Percentiles rank a stretch among this genome's conserved stretches.
These are phyloP conservation scores for Candida andamanensis DNA, from an alignment of 805 yeast genomes.

Conservation along the genomic window DNA sequence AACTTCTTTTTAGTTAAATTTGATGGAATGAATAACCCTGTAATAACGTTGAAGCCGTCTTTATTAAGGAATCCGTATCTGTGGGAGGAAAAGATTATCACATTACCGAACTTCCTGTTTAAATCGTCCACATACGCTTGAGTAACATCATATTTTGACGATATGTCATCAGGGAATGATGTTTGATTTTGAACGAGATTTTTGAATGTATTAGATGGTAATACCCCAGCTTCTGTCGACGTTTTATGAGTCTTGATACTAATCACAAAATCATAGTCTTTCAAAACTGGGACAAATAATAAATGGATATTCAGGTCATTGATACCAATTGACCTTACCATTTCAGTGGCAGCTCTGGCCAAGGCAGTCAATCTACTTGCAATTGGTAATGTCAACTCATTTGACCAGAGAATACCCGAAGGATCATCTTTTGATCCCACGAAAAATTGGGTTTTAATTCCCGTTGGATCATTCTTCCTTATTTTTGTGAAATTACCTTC, in stretches of 20 bases:
- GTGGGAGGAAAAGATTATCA: slow-evolving; percentile 64
- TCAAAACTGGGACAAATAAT: slow-evolving; percentile 74
- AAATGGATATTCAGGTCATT: slow-evolving; percentile 38
- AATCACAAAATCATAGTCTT: slow-evolving; percentile 80
- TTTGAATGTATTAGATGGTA: slow-evolving; percentile 52
- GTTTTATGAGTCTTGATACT: slow-evolving; percentile 45
- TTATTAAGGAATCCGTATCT: slow-evolving; percentile 49
- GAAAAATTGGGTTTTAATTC: slow-evolving; percentile 72
- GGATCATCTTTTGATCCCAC: slow-evolving; percentile 80
- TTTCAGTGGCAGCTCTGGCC: slow-evolving; percentile 64
- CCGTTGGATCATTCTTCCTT: slow-evolving; percentile 76
- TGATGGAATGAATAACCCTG: slow-evolving; percentile 78
- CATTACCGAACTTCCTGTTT: slow-evolving; percentile 57
- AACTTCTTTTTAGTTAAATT: slow-evolving; percentile 59
- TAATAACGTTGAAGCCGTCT: slow-evolving; percentile 57
- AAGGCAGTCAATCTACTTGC: slow-evolving; percentile 86
- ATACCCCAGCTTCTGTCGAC: slow-evolving; percentile 49
- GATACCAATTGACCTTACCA: slow-evolving; percentile 45
- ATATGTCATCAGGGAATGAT: slow-evolving; percentile 41
- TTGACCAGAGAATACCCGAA: slow-evolving; percentile 83
- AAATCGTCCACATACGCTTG: slow-evolving; percentile 58
- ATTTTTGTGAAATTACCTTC: slow-evolving; percentile 60
- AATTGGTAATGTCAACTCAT: slow-evolving; percentile 59
- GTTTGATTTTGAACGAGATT: slow-evolving; percentile 47
- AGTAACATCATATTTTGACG: slow-evolving; percentile 55